Evolutionary conservation across 2,329 filamentous ascomycete species (phyloP).

Genomic region (Aspergillus ochraceoroseus): DNA sequence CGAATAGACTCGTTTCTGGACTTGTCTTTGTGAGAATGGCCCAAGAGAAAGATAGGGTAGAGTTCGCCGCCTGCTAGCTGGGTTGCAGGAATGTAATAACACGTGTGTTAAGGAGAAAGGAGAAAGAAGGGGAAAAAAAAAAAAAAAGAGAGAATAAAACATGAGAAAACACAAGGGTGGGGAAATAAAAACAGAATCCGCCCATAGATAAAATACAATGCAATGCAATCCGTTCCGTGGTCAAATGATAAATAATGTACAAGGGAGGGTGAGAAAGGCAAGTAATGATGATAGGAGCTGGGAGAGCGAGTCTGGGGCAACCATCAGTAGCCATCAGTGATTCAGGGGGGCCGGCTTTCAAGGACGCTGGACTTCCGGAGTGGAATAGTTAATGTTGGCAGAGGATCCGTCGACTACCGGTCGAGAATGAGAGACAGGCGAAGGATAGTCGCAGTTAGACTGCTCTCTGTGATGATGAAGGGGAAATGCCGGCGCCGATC

Average conservation of each 20-base stretch:
- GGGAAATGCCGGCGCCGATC: conserved; percentile 19
- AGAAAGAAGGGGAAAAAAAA: conserved; percentile 8
- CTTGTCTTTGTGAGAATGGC: background rate
- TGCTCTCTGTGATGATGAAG: conserved; percentile 3
- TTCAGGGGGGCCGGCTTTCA: no score
- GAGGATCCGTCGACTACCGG: conserved; percentile 10
- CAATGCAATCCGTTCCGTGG: conserved; percentile 10
- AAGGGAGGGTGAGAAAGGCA: conserved; percentile 4
- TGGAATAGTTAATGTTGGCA: conserved; percentile 7
- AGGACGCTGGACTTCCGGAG: no score
- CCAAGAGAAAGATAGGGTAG: background rate
- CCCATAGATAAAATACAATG: conserved; percentile 12
- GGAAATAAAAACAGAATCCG: no score
- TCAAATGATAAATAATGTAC: conserved; percentile 11
- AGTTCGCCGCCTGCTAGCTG: no score
- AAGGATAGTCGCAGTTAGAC: conserved; percentile 11
- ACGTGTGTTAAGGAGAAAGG: conserved; percentile 16
- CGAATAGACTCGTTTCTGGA: background rate
- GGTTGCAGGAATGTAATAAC: conserved; percentile 13
- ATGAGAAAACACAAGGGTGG: conserved; percentile 3
- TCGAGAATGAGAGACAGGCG: conserved; percentile 16
- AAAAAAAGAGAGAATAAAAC: conserved; percentile 5
- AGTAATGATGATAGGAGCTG: conserved; percentile 3
- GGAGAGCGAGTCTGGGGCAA: conserved; percentile 2
- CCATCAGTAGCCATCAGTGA: conserved; percentile 1